Conservation (phyloP, 768 basidiomycete species). For the Mycena chlorophos region DNA sequence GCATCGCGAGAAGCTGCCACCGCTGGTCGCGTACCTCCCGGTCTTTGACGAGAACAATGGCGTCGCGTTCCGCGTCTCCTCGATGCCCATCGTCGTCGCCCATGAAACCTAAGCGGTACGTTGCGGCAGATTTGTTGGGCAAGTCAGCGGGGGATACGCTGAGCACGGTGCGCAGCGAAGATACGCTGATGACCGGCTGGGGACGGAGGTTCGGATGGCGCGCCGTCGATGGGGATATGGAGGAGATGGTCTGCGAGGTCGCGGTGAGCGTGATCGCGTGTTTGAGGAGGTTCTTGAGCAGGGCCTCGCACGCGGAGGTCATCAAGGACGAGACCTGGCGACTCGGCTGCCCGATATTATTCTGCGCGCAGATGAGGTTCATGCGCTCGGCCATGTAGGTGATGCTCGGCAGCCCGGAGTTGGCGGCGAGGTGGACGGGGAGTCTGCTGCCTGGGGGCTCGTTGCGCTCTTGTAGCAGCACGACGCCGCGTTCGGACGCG, state of each 20-base stretch:
- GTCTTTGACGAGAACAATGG: constrained; percentile 55
- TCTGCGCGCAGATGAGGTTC: constrained; percentile 79
- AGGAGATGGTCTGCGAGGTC: constrained; percentile 72
- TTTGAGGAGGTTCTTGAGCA: constrained; percentile 81
- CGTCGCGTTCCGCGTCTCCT: constrained; percentile 55
- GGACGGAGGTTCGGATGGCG: constrained; percentile 38
- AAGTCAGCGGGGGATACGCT: constrained; percentile 74
- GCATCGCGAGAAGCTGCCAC: constrained; percentile 77
- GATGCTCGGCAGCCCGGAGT: constrained; percentile 68
- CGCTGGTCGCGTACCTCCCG: constrained; percentile 66
- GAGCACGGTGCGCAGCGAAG: constrained; percentile 77
- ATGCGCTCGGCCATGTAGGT: constrained; percentile 80
- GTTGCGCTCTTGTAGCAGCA: constrained; percentile 62
- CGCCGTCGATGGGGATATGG: constrained; percentile 64
- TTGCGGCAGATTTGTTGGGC: constrained; percentile 78
- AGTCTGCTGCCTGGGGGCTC: constrained; percentile 72
- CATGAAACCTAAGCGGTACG: constrained; percentile 58
- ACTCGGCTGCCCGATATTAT: constrained; percentile 61
- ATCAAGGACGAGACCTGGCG: constrained; percentile 67
- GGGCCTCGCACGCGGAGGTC: constrained; percentile 82
- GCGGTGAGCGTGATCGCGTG: constrained; percentile 78
- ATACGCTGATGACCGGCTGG: constrained; percentile 56
- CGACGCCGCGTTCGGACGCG: constrained; percentile 65
- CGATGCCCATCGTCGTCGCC: constrained; percentile 50
- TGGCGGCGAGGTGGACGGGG: constrained; percentile 71